Evolutionary conservation across 2,329 filamentous ascomycete species (phyloP).

Genomic region (Drechslerella stenobrocha): DNA sequence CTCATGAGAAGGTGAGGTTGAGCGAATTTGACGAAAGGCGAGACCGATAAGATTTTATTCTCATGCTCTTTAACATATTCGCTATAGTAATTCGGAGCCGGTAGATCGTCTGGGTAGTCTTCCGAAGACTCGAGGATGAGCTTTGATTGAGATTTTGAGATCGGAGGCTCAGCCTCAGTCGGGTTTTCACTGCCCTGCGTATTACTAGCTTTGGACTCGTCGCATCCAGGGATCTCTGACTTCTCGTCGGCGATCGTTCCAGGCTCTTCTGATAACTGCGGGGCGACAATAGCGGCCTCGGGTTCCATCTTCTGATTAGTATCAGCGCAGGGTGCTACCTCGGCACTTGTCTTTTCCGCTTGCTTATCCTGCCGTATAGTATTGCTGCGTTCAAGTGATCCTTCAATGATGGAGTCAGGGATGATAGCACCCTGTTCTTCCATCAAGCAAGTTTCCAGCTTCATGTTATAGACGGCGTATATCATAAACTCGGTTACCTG

Average conservation of each 20-base stretch:
- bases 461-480: slow-evolving; percentile 97
- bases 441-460: slow-evolving; percentile 91
- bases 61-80: slow-evolving; percentile 92
- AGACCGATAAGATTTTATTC: slow-evolving; percentile 90
- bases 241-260: slow-evolving; percentile 27
- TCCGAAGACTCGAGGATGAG: slow-evolving; percentile 56
- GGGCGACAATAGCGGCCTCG: slow-evolving; percentile 45
- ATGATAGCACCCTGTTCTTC: slow-evolving; percentile 88
- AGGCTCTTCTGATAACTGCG: slow-evolving; percentile 36
- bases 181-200: slow-evolving; percentile 7
- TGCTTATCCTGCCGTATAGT: slow-evolving; percentile 38
- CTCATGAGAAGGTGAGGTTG: slow-evolving; percentile 92
- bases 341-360: slow-evolving; percentile 35
- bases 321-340: slow-evolving; percentile 28
- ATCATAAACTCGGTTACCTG: slow-evolving; percentile 97
- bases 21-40: slow-evolving; percentile 92
- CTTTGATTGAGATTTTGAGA: slow-evolving; percentile 20
- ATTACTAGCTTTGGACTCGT: slow-evolving; percentile 17
- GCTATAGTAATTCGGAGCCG: slow-evolving; percentile 89
- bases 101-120: slow-evolving; percentile 73
- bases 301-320: slow-evolving; percentile 12
- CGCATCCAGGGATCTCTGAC: slow-evolving; percentile 22
- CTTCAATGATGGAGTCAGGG: slow-evolving; percentile 58
- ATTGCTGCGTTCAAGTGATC: slow-evolving; percentile 37
- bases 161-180: slow-evolving; percentile 16